Evolutionary conservation across 495 filamentous ascomycete species (phyloP).

Genomic region (Penicillium macrosclerotiorum): DNA sequence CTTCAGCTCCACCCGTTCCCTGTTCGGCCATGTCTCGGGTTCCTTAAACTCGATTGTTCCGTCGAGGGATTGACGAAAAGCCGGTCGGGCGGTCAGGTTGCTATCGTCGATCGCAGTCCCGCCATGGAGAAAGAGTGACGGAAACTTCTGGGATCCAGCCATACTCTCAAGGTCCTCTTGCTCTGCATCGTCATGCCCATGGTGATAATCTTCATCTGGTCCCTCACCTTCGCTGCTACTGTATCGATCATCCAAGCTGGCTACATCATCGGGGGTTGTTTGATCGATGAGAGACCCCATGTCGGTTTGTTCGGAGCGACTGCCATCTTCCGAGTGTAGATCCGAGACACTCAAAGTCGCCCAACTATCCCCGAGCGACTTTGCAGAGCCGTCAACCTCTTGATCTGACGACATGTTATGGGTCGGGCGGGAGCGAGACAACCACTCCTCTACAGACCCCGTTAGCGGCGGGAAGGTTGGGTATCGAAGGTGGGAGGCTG

Average conservation of each 20-base stretch:
- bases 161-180: slow-evolving; percentile 29
- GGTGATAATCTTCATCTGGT: slow-evolving; percentile 13
- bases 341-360: slow-evolving; percentile 47
- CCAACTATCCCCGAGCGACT: slow-evolving; percentile 48
- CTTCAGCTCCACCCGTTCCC: slow-evolving; percentile 57
- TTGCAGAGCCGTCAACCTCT: slow-evolving; percentile 20
- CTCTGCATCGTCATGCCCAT: slow-evolving; percentile 26
- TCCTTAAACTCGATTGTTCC: slow-evolving; percentile 65
- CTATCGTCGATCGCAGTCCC: slow-evolving; percentile 42
- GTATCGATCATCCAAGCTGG: slow-evolving; percentile 44
- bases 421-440: slow-evolving; percentile 45
- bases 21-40: slow-evolving; percentile 48
- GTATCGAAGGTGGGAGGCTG: slow-evolving; percentile 39
- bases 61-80: slow-evolving; percentile 33
- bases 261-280: slow-evolving; percentile 44
- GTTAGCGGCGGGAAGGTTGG: slow-evolving; percentile 46
- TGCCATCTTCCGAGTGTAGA: slow-evolving; percentile 44
- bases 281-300: slow-evolving; percentile 46
- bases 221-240: slow-evolving; percentile 38
- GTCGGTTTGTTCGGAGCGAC: slow-evolving; percentile 46
- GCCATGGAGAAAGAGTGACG: slow-evolving; percentile 36
- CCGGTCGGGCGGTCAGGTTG: slow-evolving; percentile 40
- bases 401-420: slow-evolving; percentile 42
- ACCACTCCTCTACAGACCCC: slow-evolving; percentile 48
- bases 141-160: slow-evolving; percentile 40